Evolutionary conservation across 139 green algal genomes (phyloP).

Genomic region (Coccomyxa sp.): DNA sequence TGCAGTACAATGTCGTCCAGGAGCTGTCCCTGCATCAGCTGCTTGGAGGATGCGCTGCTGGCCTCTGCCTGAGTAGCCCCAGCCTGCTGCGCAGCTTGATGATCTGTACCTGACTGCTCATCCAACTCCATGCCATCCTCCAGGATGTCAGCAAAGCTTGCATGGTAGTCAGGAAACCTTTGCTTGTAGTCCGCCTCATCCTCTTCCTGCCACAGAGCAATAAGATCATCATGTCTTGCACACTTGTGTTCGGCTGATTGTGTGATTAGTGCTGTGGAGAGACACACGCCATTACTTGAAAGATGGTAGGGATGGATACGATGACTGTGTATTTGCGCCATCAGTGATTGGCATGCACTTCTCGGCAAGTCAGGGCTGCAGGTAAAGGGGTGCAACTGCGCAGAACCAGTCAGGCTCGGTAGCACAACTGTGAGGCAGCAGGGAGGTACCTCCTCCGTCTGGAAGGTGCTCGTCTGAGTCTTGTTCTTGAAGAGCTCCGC

Average conservation of each 20-base stretch:
- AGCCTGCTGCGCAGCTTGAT: background rate
- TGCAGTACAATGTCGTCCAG: constrained; percentile 57
- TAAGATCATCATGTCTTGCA: too few relatives aligned
- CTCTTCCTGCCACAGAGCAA: constrained; percentile 70
- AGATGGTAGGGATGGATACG: too few relatives aligned
- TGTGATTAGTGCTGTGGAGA: too few relatives aligned
- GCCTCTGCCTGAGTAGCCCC: constrained; percentile 28
- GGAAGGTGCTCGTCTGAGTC: constrained; percentile 30
- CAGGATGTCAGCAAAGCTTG: constrained; percentile 69
- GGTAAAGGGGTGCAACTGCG: too few relatives aligned
- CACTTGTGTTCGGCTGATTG: too few relatives aligned
- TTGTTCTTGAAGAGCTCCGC: constrained; percentile 80
- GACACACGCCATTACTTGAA: too few relatives aligned
- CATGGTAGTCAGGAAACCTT: constrained; percentile 61
- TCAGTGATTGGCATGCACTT: too few relatives aligned
- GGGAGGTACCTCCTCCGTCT: constrained; percentile 59
- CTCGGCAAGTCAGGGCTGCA: too few relatives aligned
- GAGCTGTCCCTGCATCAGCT: constrained; percentile 60
- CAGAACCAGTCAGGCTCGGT: too few relatives aligned
- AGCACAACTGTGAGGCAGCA: too few relatives aligned
- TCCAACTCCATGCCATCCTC: constrained; percentile 35
- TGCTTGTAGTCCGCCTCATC: constrained; percentile 60
- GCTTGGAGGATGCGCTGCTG: constrained; percentile 30
- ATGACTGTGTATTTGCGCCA: too few relatives aligned
- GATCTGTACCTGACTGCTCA: constrained; percentile 3